Percentiles rank a stretch among this genome's conserved stretches.
Evolutionary conservation across 2,329 filamentous ascomycete genomes (phyloP).

Genomic region (Fusarium pininemorale): DNA sequence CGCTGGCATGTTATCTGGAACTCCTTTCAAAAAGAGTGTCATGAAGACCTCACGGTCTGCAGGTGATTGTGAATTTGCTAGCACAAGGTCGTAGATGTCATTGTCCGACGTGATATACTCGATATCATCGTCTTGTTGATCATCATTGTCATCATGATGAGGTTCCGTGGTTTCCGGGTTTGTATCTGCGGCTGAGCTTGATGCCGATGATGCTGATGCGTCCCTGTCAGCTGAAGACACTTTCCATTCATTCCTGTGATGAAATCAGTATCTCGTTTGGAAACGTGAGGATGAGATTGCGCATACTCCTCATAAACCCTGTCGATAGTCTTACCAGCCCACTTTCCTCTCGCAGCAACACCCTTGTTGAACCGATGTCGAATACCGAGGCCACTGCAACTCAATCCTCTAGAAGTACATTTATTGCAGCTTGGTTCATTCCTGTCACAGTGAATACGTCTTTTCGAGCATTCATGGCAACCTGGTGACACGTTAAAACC

Average conservation of each 20-base stretch:
- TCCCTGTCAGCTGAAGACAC: not conserved
- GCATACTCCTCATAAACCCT: conserved; percentile 34
- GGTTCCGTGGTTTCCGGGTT: accelerated
- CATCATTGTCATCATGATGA: accelerated
- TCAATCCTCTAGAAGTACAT: conserved; percentile 33
- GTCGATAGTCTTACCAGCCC: conserved; percentile 41
- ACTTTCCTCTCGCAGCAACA: conserved; percentile 38
- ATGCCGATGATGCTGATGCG: not conserved
- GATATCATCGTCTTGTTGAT: not conserved
- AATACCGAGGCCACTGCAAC: conserved; percentile 38
- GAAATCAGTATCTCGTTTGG: accelerated
- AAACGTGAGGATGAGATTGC: accelerated
- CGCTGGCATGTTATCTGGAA: conserved; percentile 15
- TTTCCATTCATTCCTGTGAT: conserved; percentile 15
- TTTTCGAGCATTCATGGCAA: conserved; percentile 39
- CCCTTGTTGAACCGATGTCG: conserved; percentile 41
- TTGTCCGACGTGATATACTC: not conserved
- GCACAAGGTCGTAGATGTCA: not conserved
- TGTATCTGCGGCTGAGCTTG: not conserved
- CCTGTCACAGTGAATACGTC: conserved; percentile 40
- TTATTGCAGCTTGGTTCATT: conserved; percentile 35
- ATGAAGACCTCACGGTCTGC: not conserved
- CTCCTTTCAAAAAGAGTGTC: conserved; percentile 2
- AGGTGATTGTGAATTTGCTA: accelerated
- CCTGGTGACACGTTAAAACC: not conserved